Percentiles rank a stretch among this genome's conserved stretches.
Evolutionary conservation across 2,329 filamentous ascomycete genomes (phyloP).

Genomic region (Epichloe brachyelytri): DNA sequence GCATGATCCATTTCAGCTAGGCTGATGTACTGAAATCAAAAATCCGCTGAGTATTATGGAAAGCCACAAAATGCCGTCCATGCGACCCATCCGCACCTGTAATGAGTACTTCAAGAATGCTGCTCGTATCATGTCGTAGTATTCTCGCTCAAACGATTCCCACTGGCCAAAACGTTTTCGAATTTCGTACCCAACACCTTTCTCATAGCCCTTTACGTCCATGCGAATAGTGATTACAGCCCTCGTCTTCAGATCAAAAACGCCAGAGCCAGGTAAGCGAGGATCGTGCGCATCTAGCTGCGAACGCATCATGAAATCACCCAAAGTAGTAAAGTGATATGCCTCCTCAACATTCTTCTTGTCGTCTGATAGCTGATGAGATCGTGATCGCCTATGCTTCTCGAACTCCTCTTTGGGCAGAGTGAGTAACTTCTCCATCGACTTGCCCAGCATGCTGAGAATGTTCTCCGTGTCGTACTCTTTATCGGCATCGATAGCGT

Average conservation of each 20-base stretch:
- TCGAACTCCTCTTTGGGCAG: conserved; percentile 73
- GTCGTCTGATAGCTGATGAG: conserved; percentile 56
- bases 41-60: conserved; percentile 86
- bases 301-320: conserved; percentile 86
- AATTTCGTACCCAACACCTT: conserved; percentile 80
- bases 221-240: conserved; percentile 87
- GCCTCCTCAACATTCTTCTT: conserved; percentile 61
- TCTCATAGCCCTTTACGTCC: conserved; percentile 59
- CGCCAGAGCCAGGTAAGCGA: conserved; percentile 76
- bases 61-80: conserved; percentile 97
- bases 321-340: conserved; percentile 77
- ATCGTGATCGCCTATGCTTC: conserved; percentile 59
- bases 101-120: conserved; percentile 95
- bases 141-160: conserved; percentile 91
- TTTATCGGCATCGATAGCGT: conserved; percentile 95
- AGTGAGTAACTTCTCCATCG: conserved; percentile 91
- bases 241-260: conserved; percentile 93
- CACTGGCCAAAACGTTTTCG: conserved; percentile 60
- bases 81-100: conserved; percentile 90
- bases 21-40: conserved; percentile 93
- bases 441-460: conserved; percentile 83
- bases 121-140: conserved; percentile 89
- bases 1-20: conserved; percentile 79
- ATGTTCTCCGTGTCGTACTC: conserved; percentile 76
- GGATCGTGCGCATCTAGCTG: conserved; percentile 85